phyloP scores from a whole-genome alignment of 2,329 filamentous ascomycete species.

The Eutypa lata region DNA sequence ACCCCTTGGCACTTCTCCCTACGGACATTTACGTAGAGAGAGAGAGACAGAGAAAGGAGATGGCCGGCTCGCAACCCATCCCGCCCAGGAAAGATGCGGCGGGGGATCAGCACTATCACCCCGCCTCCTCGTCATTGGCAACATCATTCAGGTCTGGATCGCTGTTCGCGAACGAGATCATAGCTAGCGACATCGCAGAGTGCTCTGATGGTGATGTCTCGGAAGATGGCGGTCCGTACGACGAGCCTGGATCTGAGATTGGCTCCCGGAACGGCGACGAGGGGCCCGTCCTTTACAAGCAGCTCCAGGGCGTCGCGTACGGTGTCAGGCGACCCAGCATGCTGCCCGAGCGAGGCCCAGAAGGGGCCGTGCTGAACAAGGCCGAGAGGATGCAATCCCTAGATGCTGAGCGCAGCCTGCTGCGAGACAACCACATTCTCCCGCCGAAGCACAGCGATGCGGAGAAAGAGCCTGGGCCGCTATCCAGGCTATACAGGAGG shows the following conservation, averaged over 20 bases:
- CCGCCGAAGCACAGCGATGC: slow-evolving; percentile 52
- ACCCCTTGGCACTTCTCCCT: too few relatives aligned
- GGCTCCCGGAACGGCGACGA: slow-evolving; percentile 37
- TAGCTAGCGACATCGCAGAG: slow-evolving; percentile 65
- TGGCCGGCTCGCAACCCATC: slow-evolving; percentile 23
- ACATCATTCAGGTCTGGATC: slow-evolving; percentile 58
- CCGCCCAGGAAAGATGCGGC: slow-evolving; percentile 14
- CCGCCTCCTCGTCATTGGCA: slow-evolving; percentile 26
- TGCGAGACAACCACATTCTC: slow-evolving; percentile 64
- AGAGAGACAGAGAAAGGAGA: slow-evolving; percentile 4
- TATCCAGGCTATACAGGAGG: slow-evolving; percentile 36
- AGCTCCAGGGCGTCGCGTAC: slow-evolving; percentile 73
- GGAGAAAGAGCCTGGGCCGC: slow-evolving; percentile 31
- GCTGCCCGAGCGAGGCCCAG: slow-evolving; percentile 50
- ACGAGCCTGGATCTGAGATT: slow-evolving; percentile 27
- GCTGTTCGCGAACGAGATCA: slow-evolving; percentile 63
- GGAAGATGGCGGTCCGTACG: slow-evolving; percentile 23
- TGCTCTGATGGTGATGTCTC: slow-evolving; percentile 53
- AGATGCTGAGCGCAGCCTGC: slow-evolving; percentile 56
- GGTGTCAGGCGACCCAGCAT: slow-evolving; percentile 69
- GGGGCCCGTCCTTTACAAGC: slow-evolving; percentile 65
- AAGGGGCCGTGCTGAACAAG: slow-evolving; percentile 46
- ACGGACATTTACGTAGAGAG: too few relatives aligned
- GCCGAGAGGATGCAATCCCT: slow-evolving; percentile 55
- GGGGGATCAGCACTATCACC: slow-evolving; percentile 7